Evolutionary conservation across 2,329 filamentous ascomycete genomes (phyloP), one percentile per base, ranked within the genome.

Genomic region (Talaromyces pinophilus): DNA sequence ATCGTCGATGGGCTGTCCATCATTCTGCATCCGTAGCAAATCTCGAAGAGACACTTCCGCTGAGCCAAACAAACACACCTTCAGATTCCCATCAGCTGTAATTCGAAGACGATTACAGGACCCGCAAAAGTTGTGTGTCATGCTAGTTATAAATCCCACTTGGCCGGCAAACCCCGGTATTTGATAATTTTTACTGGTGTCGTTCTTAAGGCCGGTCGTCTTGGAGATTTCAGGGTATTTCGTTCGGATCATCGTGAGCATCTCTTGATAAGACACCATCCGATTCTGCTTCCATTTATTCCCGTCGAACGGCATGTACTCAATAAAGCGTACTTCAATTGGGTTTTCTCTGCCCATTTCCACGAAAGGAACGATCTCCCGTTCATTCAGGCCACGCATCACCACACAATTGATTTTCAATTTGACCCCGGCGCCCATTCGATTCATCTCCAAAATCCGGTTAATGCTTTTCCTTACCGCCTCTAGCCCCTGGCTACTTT

Each of bases 301-400:
- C 64, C 95, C 95, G 72, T 94, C 95, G 75, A 99, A 99, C 0
- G 95, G 95, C 95, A 99, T 99, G 79, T 99, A 99, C 80, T 99
- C 95, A 75, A 99, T 99, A 78, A 99, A 99, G 44, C 95, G 90
- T 35, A 98, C 90, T 80, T 99, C 95, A 48, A 99, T 83, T 67
- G 97, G 88, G 71, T 92, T 90, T 48, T 97, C 90, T 35, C 90
- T 86, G 2, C 93, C 96, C 82, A 98, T 82, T 70, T 96, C 93
- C 33, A 99, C 92, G 77, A 99, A 99, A 0, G 90, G 88, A 13
- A 95, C 74, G 38, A 99, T 92, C 78, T 99, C 93, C 61, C 88
- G 84, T 71, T 97, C 93, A 75, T 99, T 99, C 72, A 98, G 79
- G 0, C 93, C 93, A 63, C 93, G 90, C 93, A 99, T 98, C 19